These are phyloP conservation scores for Stagonosporopsis vannaccii DNA, from an alignment of 2,329 filamentous ascomycete genomes.

Conservation along the genomic window DNA sequence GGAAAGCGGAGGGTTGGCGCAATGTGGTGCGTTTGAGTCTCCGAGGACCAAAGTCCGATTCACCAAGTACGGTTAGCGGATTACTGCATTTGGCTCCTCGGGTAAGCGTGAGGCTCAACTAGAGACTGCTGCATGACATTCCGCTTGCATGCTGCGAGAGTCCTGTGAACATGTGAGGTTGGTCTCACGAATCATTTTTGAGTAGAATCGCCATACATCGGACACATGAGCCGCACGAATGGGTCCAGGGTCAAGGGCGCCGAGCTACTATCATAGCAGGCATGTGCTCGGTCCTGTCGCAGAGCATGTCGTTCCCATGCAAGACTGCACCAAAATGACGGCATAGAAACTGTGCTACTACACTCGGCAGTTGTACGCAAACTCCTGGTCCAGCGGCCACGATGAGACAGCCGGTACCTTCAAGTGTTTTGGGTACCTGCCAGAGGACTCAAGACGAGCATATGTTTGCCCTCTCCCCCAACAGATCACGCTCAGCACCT, in stretches of 20 bases:
- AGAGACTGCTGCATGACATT: neutral
- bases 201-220: neutral
- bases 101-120: constrained; percentile 4
- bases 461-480: neutral
- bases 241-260: neutral
- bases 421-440: neutral
- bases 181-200: neutral
- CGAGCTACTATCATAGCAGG: neutral
- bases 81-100: neutral
- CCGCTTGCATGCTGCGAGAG: neutral
- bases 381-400: neutral
- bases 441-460: neutral
- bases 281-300: neutral
- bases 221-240: neutral
- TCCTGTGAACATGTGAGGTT: neutral
- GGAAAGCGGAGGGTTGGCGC: neutral
- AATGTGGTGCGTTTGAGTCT: constrained; percentile 4
- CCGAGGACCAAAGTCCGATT: neutral
- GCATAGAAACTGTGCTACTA: neutral
- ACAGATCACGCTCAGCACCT: neutral
- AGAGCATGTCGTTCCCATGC: neutral
- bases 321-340: neutral
- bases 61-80: neutral
- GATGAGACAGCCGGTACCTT: constrained; percentile 10
- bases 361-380: neutral